A percentile compares a stretch with the other conserved stretches of the same genome.
phyloP scores from a whole-genome alignment of 2,329 filamentous ascomycete species.

The Albophoma yamanashiensis region DNA sequence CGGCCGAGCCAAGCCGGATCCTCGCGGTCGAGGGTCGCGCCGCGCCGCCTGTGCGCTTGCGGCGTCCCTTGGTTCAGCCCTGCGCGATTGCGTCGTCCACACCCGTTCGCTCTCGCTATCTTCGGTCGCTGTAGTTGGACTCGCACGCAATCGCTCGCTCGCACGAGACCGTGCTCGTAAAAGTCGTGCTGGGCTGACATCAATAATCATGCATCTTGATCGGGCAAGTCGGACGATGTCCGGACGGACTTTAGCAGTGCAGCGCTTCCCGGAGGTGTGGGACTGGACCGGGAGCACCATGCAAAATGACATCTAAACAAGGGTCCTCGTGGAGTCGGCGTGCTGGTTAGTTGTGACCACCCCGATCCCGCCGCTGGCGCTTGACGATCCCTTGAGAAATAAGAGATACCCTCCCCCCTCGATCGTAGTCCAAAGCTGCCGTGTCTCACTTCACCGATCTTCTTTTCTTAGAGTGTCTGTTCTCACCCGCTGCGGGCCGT shows the following conservation, averaged over 20 bases:
- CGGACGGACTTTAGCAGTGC: neutral
- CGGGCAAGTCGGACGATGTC: neutral
- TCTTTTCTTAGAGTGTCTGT: neutral
- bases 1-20: neutral
- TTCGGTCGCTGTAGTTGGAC: too few relatives aligned
- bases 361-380: neutral
- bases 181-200: too few relatives aligned
- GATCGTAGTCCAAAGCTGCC: neutral
- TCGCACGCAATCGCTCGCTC: too few relatives aligned
- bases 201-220: neutral
- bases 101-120: too few relatives aligned
- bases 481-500: neutral
- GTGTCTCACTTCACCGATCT: neutral
- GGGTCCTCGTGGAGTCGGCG: neutral
- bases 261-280: neutral
- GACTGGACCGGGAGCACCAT: neutral
- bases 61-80: too few relatives aligned
- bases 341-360: neutral
- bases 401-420: neutral
- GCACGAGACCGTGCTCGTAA: too few relatives aligned
- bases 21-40: neutral
- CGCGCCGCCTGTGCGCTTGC: too few relatives aligned
- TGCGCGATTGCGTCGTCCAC: too few relatives aligned
- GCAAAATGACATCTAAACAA: neutral
- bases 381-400: neutral